Evolutionary conservation across 169 alveolate species (phyloP).

Genomic region (Eimeria nieschulzi): DNA sequence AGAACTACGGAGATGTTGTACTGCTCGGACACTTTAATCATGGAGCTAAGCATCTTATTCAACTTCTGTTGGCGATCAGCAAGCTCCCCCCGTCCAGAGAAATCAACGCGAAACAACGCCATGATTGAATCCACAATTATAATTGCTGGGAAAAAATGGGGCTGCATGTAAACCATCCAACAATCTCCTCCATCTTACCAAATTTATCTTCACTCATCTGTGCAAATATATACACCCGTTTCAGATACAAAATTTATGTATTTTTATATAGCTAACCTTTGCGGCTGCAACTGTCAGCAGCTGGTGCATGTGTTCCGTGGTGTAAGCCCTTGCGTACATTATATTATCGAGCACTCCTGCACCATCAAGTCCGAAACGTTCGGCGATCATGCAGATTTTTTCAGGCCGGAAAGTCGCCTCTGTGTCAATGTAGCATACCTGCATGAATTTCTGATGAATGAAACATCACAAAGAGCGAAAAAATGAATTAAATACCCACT

Average conservation of each 20-base stretch:
- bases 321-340: constrained; percentile 85
- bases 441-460: background rate
- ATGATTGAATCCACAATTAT: constrained; percentile 83
- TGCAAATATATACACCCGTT: background rate
- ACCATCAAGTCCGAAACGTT: constrained; percentile 93
- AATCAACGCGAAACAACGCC: constrained; percentile 91
- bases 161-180: constrained; percentile 19
- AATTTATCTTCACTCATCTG: constrained; percentile 69
- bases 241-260: background rate
- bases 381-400: constrained; percentile 96
- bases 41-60: constrained; percentile 75
- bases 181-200: background rate
- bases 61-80: constrained; percentile 97
- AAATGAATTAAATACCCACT: constrained; percentile 78
- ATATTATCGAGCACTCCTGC: constrained; percentile 96
- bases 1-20: constrained; percentile 95
- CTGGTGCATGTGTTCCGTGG: constrained; percentile 72
- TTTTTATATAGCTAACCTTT: constrained; percentile 24
- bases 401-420: constrained; percentile 99
- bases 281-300: constrained; percentile 70
- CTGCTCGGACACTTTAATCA: constrained; percentile 95
- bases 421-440: constrained; percentile 98
- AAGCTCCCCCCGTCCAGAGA: constrained; percentile 94
- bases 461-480: background rate
- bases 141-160: constrained; percentile 43